These are phyloP conservation scores for Aspergillus cejpii DNA, from an alignment of 2,329 filamentous ascomycete species.

Conservation along the genomic window DNA sequence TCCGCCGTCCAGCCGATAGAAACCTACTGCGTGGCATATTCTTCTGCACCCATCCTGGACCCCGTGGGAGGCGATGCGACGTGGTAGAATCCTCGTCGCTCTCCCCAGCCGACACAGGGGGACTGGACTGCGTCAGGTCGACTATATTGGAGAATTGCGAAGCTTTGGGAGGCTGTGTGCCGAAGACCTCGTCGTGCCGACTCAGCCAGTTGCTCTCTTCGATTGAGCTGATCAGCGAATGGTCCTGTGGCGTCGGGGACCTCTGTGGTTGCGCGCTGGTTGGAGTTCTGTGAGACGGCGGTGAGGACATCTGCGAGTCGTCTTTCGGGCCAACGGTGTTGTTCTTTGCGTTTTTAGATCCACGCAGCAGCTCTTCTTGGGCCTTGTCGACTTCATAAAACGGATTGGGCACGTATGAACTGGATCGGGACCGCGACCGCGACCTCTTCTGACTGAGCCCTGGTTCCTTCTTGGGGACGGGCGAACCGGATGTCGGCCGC, in stretches of 20 bases:
- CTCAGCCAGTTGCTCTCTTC: constrained; percentile 7
- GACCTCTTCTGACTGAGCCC: neutral
- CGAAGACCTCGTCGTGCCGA: neutral
- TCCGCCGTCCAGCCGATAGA: constrained; percentile 14
- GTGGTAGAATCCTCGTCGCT: constrained; percentile 27
- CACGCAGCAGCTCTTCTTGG: constrained; percentile 11
- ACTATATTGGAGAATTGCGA: constrained; percentile 21
- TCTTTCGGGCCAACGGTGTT: constrained; percentile 1
- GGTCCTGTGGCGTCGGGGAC: constrained; percentile 4
- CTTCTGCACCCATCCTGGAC: constrained; percentile 28
- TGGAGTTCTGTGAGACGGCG: constrained; percentile 6
- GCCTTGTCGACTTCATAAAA: constrained; percentile 28
- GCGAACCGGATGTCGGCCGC: constrained; percentile 1
- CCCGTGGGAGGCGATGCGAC: constrained; percentile 24
- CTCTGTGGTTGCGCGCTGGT: constrained; percentile 2
- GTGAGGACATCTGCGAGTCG: constrained; percentile 3
- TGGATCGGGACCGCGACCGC: constrained; percentile 5
- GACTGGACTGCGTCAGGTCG: constrained; percentile 37
- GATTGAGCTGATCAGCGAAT: constrained; percentile 9
- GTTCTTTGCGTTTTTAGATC: constrained; percentile 4
- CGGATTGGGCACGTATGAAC: constrained; percentile 25
- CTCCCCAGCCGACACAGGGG: constrained; percentile 21
- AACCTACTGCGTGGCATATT: constrained; percentile 15
- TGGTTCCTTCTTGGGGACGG: constrained; percentile 4
- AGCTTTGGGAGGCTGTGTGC: constrained; percentile 6